phyloP scores from a whole-genome alignment of 2,329 filamentous ascomycete genomes.

The Ambrosiella xylebori region DNA sequence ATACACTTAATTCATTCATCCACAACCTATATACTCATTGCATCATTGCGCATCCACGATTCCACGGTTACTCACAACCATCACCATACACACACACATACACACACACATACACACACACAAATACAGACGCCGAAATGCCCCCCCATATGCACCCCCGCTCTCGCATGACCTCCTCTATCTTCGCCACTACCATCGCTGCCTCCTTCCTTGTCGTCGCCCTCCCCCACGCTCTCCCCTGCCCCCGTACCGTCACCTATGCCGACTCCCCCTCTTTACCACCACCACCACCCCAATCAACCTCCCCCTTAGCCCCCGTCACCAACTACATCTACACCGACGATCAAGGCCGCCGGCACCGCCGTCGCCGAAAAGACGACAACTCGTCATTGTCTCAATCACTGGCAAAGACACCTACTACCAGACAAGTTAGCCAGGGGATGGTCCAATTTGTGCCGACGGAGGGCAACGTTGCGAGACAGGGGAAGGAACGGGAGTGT shows the following conservation, averaged over 20 bases:
- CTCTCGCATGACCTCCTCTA: conserved; percentile 79
- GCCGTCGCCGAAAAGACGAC: conserved; percentile 20
- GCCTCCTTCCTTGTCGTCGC: conserved; percentile 85
- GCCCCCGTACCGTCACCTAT: conserved; percentile 61
- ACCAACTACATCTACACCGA: conserved; percentile 11
- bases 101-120: not conserved
- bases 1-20: no score
- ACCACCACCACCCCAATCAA: not conserved
- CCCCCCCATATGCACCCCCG: conserved; percentile 82
- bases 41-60: no score
- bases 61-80: not conserved
- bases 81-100: not conserved
- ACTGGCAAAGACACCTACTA: not conserved
- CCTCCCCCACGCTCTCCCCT: conserved; percentile 78
- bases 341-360: conserved; percentile 10
- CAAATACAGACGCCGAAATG: conserved; percentile 32
- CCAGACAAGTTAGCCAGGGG: conserved; percentile 26
- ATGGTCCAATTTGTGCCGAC: conserved; percentile 30
- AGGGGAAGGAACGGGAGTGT: conserved; percentile 47
- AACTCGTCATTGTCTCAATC: conserved; percentile 11
- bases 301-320: not conserved
- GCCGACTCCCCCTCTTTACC: conserved; percentile 40
- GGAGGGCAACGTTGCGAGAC: conserved; percentile 20
- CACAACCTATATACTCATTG: no score
- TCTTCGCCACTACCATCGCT: conserved; percentile 84